These are phyloP conservation scores for Penicillium macrosclerotiorum DNA, from an alignment of 495 filamentous ascomycete genomes.

Conservation along the genomic window DNA sequence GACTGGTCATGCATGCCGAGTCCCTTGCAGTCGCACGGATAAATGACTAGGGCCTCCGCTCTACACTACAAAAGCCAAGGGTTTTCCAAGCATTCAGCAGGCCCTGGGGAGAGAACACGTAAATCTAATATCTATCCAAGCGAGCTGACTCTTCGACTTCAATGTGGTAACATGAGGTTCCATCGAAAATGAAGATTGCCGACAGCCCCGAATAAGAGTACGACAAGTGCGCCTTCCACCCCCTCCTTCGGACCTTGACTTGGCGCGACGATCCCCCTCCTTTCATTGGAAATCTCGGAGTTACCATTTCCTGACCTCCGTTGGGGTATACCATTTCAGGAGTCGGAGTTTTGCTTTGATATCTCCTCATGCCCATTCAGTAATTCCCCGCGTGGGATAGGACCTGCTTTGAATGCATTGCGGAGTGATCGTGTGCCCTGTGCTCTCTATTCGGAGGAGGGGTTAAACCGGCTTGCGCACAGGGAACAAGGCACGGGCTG, in stretches of 20 bases:
- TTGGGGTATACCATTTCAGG: constrained; percentile 2
- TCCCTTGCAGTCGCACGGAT: constrained; percentile 22
- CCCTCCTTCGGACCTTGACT: constrained; percentile 11
- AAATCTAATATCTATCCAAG: constrained; percentile 1
- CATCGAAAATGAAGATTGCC: constrained; percentile 10
- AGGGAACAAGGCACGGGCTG: no score
- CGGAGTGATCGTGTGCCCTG: neutral
- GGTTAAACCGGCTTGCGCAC: no score
- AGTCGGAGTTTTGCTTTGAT: neutral
- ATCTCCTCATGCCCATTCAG: neutral
- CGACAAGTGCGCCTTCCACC: constrained; percentile 2
- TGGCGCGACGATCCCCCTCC: constrained; percentile 23
- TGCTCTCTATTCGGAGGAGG: no score
- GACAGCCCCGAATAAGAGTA: neutral
- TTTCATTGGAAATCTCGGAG: constrained; percentile 4
- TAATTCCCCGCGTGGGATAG: neutral
- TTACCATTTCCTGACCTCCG: neutral
- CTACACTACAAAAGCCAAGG: neutral
- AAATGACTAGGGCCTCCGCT: neutral
- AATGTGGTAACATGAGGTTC: constrained; percentile 19
- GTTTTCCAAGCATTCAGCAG: neutral
- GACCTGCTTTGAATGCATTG: neutral
- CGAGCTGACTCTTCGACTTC: neutral
- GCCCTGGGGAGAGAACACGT: neutral
- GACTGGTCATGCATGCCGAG: constrained; percentile 7